Base-by-base conservation (phyloP, 2,329 filamentous ascomycete species). In the Fusarium sp. region DNA sequence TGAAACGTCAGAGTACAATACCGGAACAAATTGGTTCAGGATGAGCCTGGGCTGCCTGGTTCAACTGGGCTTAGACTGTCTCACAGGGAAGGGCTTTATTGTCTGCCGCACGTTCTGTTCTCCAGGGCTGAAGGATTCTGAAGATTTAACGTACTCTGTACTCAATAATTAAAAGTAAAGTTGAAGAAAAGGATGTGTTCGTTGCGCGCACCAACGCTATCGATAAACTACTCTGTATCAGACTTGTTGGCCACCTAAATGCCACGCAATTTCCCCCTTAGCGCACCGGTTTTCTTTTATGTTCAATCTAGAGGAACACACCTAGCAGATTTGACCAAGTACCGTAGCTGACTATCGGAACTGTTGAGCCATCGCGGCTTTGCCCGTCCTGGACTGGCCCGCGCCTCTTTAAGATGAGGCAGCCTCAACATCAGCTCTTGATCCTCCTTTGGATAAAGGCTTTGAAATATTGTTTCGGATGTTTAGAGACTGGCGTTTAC, bases 201-300 rank as follows among this genome's bases (percentile, higher is more conserved):
- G 19, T 12, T 63, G 34, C 23, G 45, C 36, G 45, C 15, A 63
- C 34, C 39, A 51, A 30, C 47, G 21, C 44, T 51, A 45, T 56
- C 28, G 24, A 58, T 38, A 26, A 26, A 56, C 42, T 9, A 30
- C 11, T 30, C 8, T 34, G 20, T 38, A 44, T 32, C 43, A 43
- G 32, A 48, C n/a, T 44, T 50, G 38, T 58, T 58, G 45, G 46
- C 42, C 44, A 38, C 40, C 36, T 34, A 43, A 43, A 60, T 62
- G 50, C 65, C 55, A 68, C 61, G 46, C 48, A 68, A 68, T 68
- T 68, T 68, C 56, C 60, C 58, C 51, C 58, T 56, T 66, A 49
- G 63, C 49, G 57, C 50, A 62, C 49, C 48, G 30, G 19, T 38
- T 60, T 44, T 21, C 43, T 20, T 39, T 34, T 23, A 63, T 39